Conservation (phyloP, 495 filamentous ascomycete genomes). For the Parachaetomium inaequale region DNA sequence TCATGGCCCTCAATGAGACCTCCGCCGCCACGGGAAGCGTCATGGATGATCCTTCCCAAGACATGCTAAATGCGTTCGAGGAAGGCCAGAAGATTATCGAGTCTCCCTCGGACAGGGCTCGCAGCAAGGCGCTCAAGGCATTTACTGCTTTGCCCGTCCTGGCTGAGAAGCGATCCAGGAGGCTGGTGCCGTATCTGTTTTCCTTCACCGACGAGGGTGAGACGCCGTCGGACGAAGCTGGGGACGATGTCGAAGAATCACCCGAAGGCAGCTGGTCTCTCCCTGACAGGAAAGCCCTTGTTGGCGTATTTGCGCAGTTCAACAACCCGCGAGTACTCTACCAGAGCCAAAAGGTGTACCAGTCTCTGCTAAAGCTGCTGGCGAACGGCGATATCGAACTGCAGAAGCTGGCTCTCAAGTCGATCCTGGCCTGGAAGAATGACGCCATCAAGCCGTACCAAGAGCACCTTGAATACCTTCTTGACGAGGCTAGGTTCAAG, state of each 20-base stretch:
- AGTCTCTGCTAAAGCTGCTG: constrained; percentile 66
- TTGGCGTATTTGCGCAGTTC: constrained; percentile 81
- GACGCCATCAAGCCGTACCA: constrained; percentile 71
- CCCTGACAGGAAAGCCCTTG: constrained; percentile 70
- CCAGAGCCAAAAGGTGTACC: constrained; percentile 70
- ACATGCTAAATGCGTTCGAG: constrained; percentile 51
- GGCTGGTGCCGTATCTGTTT: constrained; percentile 80
- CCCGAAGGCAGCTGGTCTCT: constrained; percentile 55
- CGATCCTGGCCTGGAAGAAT: constrained; percentile 83
- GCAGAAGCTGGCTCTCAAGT: constrained; percentile 79
- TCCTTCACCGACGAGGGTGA: constrained; percentile 62
- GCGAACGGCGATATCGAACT: constrained; percentile 85
- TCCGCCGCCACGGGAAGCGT: constrained; percentile 40
- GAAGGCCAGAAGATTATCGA: constrained; percentile 45
- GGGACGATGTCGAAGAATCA: constrained; percentile 50
- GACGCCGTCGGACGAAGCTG: constrained; percentile 38
- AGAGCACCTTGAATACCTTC: constrained; percentile 79
- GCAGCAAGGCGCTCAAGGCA: constrained; percentile 75
- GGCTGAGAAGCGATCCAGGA: constrained; percentile 81
- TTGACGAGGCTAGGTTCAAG: constrained; percentile 87
- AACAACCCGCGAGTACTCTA: constrained; percentile 79
- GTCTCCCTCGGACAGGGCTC: constrained; percentile 44
- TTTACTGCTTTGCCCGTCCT: constrained; percentile 66
- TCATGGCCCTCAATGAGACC: constrained; percentile 52
- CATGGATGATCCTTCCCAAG: constrained; percentile 39